A percentile compares a stretch with the other conserved stretches of the same genome.
phyloP scores from a whole-genome alignment of 345 rosid species.

The Brassica cretica region DNA sequence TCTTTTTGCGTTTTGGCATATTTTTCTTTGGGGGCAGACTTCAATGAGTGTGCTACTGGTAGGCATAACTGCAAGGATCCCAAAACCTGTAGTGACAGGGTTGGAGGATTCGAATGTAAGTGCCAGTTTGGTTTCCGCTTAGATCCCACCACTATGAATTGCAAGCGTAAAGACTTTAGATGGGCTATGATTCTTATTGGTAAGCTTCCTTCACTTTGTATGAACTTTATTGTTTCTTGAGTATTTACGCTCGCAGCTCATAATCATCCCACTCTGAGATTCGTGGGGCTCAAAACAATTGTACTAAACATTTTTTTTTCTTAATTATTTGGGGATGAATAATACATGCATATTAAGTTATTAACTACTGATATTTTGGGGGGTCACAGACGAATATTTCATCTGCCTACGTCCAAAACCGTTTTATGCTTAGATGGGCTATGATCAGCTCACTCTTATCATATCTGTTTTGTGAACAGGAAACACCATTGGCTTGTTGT shows the following conservation, averaged over 20 bases:
- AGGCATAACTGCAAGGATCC: not conserved
- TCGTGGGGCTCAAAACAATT: too few species aligned
- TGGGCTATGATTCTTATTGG: constrained; percentile 2
- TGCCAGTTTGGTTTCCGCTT: constrained; percentile 16
- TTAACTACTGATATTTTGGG: too few species aligned
- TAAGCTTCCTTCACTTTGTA: not conserved
- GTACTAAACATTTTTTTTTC: too few species aligned
- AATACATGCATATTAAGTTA: too few species aligned
- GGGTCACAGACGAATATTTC: too few species aligned
- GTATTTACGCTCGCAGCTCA: not conserved
- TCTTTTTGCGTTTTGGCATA: not conserved
- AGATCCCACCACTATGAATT: too few species aligned
- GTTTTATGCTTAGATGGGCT: not conserved
- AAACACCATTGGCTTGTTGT: not conserved
- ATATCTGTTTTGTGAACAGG: not conserved
- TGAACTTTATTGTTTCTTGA: too few species aligned
- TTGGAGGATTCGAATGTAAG: constrained; percentile 35
- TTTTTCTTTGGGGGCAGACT: not conserved
- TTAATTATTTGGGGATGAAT: too few species aligned
- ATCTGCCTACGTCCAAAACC: too few species aligned
- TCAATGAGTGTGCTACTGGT: not conserved
- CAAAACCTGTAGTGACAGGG: not conserved
- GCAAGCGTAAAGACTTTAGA: not conserved
- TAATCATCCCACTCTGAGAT: not conserved
- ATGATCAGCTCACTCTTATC: not conserved